These are phyloP conservation scores for Colletotrichum sojae DNA, from an alignment of 2,329 filamentous ascomycete genomes.

Conservation along the genomic window DNA sequence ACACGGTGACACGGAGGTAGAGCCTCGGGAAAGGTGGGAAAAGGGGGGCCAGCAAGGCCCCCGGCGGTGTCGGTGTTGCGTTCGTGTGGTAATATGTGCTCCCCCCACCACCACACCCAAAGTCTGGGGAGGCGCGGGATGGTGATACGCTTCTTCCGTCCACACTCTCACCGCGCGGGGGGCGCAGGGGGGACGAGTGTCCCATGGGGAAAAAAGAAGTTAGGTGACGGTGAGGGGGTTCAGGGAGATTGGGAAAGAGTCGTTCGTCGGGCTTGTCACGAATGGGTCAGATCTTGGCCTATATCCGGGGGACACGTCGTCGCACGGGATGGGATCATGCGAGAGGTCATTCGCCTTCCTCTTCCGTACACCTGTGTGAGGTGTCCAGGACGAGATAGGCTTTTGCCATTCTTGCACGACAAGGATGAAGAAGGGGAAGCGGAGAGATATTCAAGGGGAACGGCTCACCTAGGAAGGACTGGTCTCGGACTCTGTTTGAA, in stretches of 20 bases:
- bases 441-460: conserved; percentile 12
- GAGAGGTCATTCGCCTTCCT: conserved; percentile 27
- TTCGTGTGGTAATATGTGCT: conserved; percentile 8
- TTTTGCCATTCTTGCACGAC: conserved; percentile 4
- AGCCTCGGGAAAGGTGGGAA: conserved; percentile 17
- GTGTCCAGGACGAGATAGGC: not conserved
- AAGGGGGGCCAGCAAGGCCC: conserved; percentile 10
- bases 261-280: conserved; percentile 3
- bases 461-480: conserved; percentile 11
- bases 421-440: not conserved
- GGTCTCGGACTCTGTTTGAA: conserved; percentile 14
- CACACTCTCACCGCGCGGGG: conserved; percentile 16
- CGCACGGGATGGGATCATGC: conserved; percentile 9
- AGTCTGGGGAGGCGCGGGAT: conserved; percentile 3
- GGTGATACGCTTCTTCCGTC: not conserved
- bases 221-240: conserved; percentile 14
- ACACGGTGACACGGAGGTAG: conserved; percentile 19
- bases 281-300: conserved; percentile 30
- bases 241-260: conserved; percentile 3
- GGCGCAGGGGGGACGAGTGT: not conserved
- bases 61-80: conserved; percentile 5
- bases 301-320: conserved; percentile 13
- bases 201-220: conserved; percentile 17
- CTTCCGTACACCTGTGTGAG: conserved; percentile 15
- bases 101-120: not conserved